Evolutionary conservation across 257 asterid species (phyloP).

Genomic region (Plantago elongata): DNA sequence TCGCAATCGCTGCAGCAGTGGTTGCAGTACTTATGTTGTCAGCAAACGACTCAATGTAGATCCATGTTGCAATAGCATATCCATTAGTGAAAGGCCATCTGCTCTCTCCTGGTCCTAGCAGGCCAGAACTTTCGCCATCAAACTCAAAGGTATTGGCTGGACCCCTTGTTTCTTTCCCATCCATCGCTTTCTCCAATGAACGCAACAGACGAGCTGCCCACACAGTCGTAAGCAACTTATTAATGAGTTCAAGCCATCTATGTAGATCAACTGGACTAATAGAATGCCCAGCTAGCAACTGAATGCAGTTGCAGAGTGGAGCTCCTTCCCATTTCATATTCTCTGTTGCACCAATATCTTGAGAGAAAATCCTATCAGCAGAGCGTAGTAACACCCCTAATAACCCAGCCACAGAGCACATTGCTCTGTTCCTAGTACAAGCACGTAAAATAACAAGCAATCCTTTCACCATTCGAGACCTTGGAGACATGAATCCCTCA

Average conservation of each 20-base stretch:
- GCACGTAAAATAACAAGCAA: constrained; percentile 56
- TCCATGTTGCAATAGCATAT: constrained; percentile 94
- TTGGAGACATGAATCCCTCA: constrained; percentile 9
- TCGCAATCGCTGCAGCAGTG: constrained; percentile 99
- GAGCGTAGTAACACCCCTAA: constrained; percentile 67
- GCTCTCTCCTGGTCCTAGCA: constrained; percentile 95
- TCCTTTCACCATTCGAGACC: constrained; percentile 55
- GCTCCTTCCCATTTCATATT: constrained; percentile 75
- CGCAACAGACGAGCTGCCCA: constrained; percentile 80
- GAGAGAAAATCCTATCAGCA: constrained; percentile 69
- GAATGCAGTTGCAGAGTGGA: constrained; percentile 85
- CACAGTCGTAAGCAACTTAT: constrained; percentile 52
- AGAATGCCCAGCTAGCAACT: constrained; percentile 89
- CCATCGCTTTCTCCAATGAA: constrained; percentile 92
- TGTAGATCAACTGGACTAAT: constrained; percentile 74
- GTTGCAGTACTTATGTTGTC: constrained; percentile 96
- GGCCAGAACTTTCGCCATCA: constrained; percentile 99
- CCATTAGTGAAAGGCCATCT: constrained; percentile 97
- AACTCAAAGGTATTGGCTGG: constrained; percentile 93
- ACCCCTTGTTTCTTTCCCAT: constrained; percentile 88
- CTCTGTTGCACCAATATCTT: constrained; percentile 46
- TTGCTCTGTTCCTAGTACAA: constrained; percentile 9
- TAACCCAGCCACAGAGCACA: constrained; percentile 55
- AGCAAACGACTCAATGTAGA: constrained; percentile 93
- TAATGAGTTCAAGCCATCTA: constrained; percentile 70